Conservation (phyloP, 2,329 filamentous ascomycete genomes). For the Davidsoniella australis region DNA sequence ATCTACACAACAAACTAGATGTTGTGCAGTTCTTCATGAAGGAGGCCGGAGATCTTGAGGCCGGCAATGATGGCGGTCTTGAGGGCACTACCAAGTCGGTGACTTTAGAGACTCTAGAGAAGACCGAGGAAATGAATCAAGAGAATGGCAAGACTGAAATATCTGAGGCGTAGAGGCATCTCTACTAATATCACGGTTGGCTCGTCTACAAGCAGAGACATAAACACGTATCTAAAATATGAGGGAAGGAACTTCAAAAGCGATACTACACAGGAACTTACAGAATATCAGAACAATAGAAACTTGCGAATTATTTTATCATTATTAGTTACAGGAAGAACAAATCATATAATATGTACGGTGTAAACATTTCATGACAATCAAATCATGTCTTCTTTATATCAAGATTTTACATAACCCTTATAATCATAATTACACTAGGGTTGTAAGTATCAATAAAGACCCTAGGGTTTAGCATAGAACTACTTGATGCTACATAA, state of each 20-base stretch:
- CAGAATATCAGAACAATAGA: conserved; percentile 1
- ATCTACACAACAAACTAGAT: conserved; percentile 49
- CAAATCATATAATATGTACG: too few species aligned
- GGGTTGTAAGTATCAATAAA: too few species aligned
- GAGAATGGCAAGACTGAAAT: not conserved
- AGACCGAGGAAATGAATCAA: conserved; percentile 1
- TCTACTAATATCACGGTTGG: too few species aligned
- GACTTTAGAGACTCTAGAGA: conserved; percentile 11
- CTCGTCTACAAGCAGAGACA: not conserved
- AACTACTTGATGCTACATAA: too few species aligned
- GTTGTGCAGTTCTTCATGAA: conserved; percentile 44
- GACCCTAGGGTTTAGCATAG: too few species aligned
- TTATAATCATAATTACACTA: too few species aligned
- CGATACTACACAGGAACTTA: conserved; percentile 4
- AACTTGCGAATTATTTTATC: not conserved
- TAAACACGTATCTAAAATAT: too few species aligned
- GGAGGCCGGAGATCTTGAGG: conserved; percentile 31
- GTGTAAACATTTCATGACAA: too few species aligned
- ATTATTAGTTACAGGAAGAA: too few species aligned
- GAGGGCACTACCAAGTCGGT: conserved; percentile 17
- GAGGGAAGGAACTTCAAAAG: not conserved
- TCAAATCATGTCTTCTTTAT: too few species aligned
- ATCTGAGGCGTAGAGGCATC: not conserved
- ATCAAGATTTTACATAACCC: too few species aligned
- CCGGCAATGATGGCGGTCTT: conserved; percentile 20